phyloP scores from a whole-genome alignment of 139 green algal genomes.

The Haematococcus lacustris region DNA sequence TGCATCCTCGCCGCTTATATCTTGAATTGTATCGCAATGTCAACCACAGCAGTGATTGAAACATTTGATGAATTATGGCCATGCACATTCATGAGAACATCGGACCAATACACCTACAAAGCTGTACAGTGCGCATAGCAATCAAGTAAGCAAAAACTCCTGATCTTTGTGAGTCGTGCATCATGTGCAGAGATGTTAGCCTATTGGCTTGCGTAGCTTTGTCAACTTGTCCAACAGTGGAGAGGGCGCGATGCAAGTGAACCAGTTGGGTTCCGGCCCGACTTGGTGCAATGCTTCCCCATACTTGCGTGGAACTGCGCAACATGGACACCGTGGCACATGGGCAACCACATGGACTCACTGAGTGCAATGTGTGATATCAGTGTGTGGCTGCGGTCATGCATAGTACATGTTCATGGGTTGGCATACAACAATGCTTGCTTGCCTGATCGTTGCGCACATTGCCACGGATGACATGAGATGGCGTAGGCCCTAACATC shows the following conservation, averaged over 20 bases:
- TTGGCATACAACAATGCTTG: not conserved
- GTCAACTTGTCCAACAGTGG: conserved; percentile 17
- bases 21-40: not conserved
- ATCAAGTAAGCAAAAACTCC: no score
- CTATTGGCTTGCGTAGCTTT: conserved; percentile 13
- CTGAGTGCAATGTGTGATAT: not conserved
- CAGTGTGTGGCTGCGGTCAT: not conserved
- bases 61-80: not conserved
- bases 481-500: no score
- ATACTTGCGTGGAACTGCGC: not conserved
- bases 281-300: not conserved
- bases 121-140: no score
- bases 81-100: not conserved
- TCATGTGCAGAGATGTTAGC: not conserved
- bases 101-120: no score
- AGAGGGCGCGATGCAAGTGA: conserved; percentile 16
- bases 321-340: not conserved
- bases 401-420: not conserved
- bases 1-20: not conserved
- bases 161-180: no score
- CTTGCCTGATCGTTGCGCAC: not conserved
- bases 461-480: no score
- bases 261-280: conserved; percentile 19
- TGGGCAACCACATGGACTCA: not conserved
- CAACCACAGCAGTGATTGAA: not conserved